A percentile compares a stretch with the other conserved stretches of the same genome.
phyloP scores from a whole-genome alignment of 768 basidiomycete genomes.

The Daedaleopsis nitida region DNA sequence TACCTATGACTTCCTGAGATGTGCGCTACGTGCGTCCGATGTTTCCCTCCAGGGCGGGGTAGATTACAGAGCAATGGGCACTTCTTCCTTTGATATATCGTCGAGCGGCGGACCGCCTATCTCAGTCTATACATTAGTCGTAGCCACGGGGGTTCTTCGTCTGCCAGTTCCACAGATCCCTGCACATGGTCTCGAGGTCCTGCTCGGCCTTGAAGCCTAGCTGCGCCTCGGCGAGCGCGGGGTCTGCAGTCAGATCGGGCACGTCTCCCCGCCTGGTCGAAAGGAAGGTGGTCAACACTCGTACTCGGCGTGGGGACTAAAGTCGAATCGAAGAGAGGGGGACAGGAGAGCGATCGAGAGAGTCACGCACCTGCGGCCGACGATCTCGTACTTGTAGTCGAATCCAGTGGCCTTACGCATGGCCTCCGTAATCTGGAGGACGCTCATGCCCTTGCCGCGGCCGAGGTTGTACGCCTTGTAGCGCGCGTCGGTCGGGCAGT shows the following conservation, averaged over 20 bases:
- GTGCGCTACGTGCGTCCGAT: background rate
- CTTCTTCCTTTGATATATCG: background rate
- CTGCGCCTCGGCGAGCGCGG: constrained; percentile 86
- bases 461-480: constrained; percentile 98
- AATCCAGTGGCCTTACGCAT: constrained; percentile 92
- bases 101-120: background rate
- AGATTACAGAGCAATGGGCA: background rate
- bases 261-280: constrained; percentile 87
- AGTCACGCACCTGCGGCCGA: constrained; percentile 79
- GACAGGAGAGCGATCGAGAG: constrained; percentile 2
- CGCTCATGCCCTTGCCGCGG: constrained; percentile 88
- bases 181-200: constrained; percentile 89
- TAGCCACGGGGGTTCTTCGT: constrained; percentile 88
- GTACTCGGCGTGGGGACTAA: too few relatives aligned
- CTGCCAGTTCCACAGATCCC: constrained; percentile 99
- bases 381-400: constrained; percentile 85
- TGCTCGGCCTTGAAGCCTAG: constrained; percentile 87
- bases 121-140: constrained; percentile 19
- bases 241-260: constrained; percentile 94
- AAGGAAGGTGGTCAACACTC: constrained; percentile 7
- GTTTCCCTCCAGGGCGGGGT: background rate
- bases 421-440: constrained; percentile 91
- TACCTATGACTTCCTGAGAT: too few relatives aligned
- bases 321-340: too few relatives aligned
- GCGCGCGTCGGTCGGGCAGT: constrained; percentile 52